Percentiles rank a stretch among this genome's conserved stretches.
phyloP scores from a whole-genome alignment of 179 eudicot species.

The Spinacia oleracea region DNA sequence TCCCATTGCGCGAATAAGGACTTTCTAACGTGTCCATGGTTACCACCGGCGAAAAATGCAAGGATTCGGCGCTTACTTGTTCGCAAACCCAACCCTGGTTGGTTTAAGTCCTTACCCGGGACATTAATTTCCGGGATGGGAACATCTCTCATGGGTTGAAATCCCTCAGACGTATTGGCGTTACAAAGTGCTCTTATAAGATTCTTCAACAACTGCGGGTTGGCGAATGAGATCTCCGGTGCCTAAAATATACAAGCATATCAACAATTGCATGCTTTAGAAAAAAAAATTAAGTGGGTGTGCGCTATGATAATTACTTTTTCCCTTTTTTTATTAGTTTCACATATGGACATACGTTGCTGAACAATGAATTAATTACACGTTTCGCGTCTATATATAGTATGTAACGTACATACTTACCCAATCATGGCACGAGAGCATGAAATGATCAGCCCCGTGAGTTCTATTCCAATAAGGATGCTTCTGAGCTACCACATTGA shows the following conservation, averaged over 20 bases:
- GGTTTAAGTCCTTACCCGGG: slow-evolving; percentile 17
- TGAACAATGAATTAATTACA: no score
- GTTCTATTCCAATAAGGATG: slow-evolving; percentile 51
- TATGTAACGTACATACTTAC: slow-evolving; percentile 27
- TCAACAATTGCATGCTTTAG: not conserved
- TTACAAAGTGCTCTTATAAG: slow-evolving; percentile 50
- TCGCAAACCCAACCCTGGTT: slow-evolving; percentile 13
- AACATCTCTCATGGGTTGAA: slow-evolving; percentile 44
- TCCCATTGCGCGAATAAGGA: slow-evolving; percentile 36
- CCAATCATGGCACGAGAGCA: slow-evolving; percentile 69
- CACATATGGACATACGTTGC: no score
- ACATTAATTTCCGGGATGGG: slow-evolving; percentile 38
- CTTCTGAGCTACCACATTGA: slow-evolving; percentile 29
- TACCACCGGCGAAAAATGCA: slow-evolving; percentile 48
- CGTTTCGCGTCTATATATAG: no score
- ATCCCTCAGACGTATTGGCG: slow-evolving; percentile 48
- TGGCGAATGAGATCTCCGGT: slow-evolving; percentile 32
- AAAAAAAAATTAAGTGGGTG: not conserved
- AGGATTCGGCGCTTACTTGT: slow-evolving; percentile 27
- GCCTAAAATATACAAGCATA: slow-evolving; percentile 21
- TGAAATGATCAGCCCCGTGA: slow-evolving; percentile 54
- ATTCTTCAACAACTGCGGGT: slow-evolving; percentile 33
- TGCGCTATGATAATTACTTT: no score
- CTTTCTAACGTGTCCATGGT: slow-evolving; percentile 39
- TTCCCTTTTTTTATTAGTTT: no score